A percentile compares a stretch with the other conserved stretches of the same genome.
Conservation (phyloP, 2,329 filamentous ascomycete species). For the Ceratocystis huliohia region DNA sequence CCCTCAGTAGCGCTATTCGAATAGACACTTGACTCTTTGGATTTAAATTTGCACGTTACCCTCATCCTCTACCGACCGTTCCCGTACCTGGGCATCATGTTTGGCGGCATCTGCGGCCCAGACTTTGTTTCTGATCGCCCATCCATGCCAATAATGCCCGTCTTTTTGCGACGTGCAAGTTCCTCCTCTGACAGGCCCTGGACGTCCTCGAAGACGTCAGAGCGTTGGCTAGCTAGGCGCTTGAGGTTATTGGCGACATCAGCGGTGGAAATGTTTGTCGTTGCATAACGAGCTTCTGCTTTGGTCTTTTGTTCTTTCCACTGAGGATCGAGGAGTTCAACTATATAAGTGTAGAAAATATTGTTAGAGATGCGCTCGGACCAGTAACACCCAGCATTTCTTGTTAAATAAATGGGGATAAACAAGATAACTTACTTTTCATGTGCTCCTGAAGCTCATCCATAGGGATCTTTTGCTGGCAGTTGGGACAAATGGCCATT, state of each 20-base stretch:
- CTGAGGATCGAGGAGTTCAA: constrained; percentile 81
- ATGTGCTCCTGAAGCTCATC: constrained; percentile 86
- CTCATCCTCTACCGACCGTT: not conserved
- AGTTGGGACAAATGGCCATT: constrained; percentile 79
- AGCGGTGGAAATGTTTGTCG: constrained; percentile 71
- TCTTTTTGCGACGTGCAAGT: constrained; percentile 60
- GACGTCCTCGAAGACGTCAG: constrained; percentile 69
- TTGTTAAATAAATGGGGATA: not conserved
- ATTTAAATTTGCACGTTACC: not conserved
- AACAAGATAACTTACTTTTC: constrained; percentile 49
- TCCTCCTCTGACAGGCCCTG: constrained; percentile 65
- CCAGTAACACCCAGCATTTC: not conserved
- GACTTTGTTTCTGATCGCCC: constrained; percentile 11
- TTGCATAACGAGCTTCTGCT: constrained; percentile 68
- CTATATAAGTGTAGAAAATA: constrained; percentile 31
- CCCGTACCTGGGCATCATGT: constrained; percentile 5
- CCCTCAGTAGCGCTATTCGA: not conserved
- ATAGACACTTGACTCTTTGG: not conserved
- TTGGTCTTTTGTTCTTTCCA: constrained; percentile 96
- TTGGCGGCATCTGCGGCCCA: constrained; percentile 18
- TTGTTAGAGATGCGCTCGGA: constrained; percentile 27
- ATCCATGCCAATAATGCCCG: constrained; percentile 36
- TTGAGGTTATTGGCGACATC: constrained; percentile 93
- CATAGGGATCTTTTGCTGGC: constrained; percentile 76
- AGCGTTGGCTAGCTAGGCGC: constrained; percentile 77